Evolutionary conservation across 495 filamentous ascomycete genomes (phyloP).

Genomic region (Annulohypoxylon moriforme): DNA sequence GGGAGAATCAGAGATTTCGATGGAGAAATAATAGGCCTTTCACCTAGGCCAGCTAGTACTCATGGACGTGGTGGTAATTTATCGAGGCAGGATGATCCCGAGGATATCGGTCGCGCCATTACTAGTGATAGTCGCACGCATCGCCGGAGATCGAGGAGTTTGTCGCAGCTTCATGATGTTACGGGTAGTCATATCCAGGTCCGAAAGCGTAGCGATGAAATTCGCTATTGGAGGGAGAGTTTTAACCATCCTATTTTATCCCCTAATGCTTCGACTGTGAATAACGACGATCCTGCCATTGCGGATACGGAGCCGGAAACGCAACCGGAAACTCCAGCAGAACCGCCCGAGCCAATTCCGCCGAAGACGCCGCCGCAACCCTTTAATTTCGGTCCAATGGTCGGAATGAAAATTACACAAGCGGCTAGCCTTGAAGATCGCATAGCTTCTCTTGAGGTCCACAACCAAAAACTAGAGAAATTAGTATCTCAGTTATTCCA

Average conservation of each 20-base stretch:
- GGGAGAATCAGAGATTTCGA: conserved; percentile 41
- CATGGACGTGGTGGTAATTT: conserved; percentile 58
- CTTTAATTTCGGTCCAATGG: conserved; percentile 62
- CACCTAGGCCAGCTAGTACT: conserved; percentile 65
- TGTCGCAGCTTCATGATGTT: conserved; percentile 62
- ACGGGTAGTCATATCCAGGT: conserved; percentile 37
- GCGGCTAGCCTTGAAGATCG: conserved; percentile 63
- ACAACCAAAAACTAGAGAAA: conserved; percentile 61
- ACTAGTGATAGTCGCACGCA: conserved; percentile 57
- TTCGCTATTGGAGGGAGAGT: conserved; percentile 67
- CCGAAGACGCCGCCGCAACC: conserved; percentile 60
- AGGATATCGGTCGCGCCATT: conserved; percentile 65
- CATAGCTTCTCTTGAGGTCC: conserved; percentile 57
- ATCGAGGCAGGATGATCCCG: conserved; percentile 52
- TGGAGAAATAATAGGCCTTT: conserved; percentile 60
- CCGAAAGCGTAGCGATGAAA: conserved; percentile 67
- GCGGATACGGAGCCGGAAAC: conserved; percentile 45
- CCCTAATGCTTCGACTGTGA: conserved; percentile 59
- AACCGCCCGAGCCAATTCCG: conserved; percentile 47
- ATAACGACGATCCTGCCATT: conserved; percentile 54
- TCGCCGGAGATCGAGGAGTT: conserved; percentile 64
- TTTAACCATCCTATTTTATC: conserved; percentile 60
- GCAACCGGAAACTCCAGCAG: conserved; percentile 45
- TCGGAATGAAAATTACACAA: conserved; percentile 65
- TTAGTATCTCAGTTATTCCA: conserved; percentile 58